Evolutionary conservation across 148 eudicot species (phyloP).

Genomic region (Rhododendron vialii): DNA sequence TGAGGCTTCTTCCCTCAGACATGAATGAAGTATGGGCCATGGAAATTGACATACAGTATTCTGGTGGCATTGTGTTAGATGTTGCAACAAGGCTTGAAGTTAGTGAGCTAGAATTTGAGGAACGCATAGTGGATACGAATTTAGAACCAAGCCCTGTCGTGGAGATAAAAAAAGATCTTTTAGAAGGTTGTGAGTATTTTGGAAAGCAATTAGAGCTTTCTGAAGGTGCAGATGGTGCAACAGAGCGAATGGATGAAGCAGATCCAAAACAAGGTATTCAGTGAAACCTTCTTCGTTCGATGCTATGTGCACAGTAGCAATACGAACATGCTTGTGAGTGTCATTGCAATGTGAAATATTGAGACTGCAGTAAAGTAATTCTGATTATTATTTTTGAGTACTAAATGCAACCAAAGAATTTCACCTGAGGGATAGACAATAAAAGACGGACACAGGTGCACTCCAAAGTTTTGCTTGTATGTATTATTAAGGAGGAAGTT

Average conservation of each 20-base stretch:
- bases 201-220: slow-evolving; percentile 59
- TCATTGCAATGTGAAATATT: background rate
- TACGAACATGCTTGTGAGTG: background rate
- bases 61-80: slow-evolving; percentile 59
- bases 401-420: background rate
- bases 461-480: background rate
- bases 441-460: background rate
- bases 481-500: slow-evolving; percentile 2
- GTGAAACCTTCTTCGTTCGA: background rate
- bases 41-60: slow-evolving; percentile 84
- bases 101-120: slow-evolving; percentile 55
- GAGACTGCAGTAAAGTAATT: background rate
- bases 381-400: background rate
- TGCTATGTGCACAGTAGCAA: background rate
- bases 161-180: slow-evolving; percentile 60
- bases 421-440: background rate
- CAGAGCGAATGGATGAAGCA: slow-evolving; percentile 36
- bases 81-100: slow-evolving; percentile 86
- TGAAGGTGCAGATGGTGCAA: slow-evolving; percentile 31
- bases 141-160: slow-evolving; percentile 39
- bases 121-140: slow-evolving; percentile 31
- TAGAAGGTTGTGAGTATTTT: slow-evolving; percentile 65
- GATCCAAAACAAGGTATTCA: slow-evolving; percentile 46
- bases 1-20: slow-evolving; percentile 82
- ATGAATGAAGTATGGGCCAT: slow-evolving; percentile 80